Base-by-base conservation (phyloP, 2,329 filamentous ascomycete genomes). In the Xylaria arbuscula region DNA sequence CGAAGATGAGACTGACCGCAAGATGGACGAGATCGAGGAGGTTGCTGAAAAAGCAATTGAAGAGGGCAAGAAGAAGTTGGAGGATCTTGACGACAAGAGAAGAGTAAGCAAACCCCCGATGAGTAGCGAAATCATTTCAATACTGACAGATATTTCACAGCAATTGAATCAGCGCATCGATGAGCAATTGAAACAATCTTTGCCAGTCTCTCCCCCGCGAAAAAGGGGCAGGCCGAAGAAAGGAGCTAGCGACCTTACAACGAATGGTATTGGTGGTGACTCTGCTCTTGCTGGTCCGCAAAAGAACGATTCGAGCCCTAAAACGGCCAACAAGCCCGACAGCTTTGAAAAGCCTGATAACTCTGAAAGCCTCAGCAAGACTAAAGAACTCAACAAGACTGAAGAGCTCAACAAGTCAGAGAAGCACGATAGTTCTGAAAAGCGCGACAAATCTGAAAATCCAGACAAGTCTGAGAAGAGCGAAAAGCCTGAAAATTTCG, bases 151-250 rank as follows among this genome's bases (percentile, higher is more conserved):
- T 10, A 24, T 13, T 2, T 15, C 5, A 17, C 17, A 83, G 81
- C 81, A 84, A 71, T 76, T 84, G 66, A 83, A 83, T 61, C 80
- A 77, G 22, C 74, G 79, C 48, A 81, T 84, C 47, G 82, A 83
- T 40, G 81, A 83, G 64, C 77, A 82, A 66, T 72, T 84, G 38
- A 76, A 77, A 61, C 60, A 67, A 34, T 19, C 66, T 9, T 11
- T 64, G 8, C 67, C 63, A 59, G 71, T 54, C 13, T 13, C 34
- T 10, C 66, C 68, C 1, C 40, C 48, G 3, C 65, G 68, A 13
- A 77, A 13, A 73, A 72, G 7, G 61, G 72, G 36, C 61, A 76
- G 55, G 72, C 73, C 56, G 73, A 73, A 54, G 48, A 66, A 59
- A 56, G 54, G 54, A 54, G 2, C 22, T 0, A 17, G 22, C 10